Base-by-base conservation (phyloP, 2,329 filamentous ascomycete genomes). In the Aspergillus oerlinghausenensis region DNA sequence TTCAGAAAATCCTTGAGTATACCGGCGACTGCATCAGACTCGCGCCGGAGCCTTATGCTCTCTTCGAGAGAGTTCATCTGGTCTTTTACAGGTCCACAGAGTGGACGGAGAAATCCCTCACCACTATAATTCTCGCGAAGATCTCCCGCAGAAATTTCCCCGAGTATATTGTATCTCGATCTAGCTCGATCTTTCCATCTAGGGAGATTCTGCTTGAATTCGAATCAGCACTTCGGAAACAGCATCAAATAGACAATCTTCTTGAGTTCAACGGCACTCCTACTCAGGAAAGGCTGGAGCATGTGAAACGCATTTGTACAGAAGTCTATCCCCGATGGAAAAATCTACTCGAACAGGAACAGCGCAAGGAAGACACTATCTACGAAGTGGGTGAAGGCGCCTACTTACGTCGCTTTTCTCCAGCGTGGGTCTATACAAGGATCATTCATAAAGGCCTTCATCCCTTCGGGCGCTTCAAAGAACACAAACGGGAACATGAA, bases 21-120 rank as follows among this genome's bases (percentile, higher is more conserved):
- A 89, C 89, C 0, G 94, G 94, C 0, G 85, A 91, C 14, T 96
- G 92, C 62, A 87, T 97, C 59, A 83, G 93, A 40, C 82, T 99
- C 11, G 90, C 90, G 0, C 75, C 87, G 0, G 75, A 83, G 0
- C 82, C 87, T 0, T 83, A 92, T 60, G 90, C 87, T 66, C 82
- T 99, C 0, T 99, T 99, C 66, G 92, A 97, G 72, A 85, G 94
- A 26, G 92, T 97, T 0, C 94, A 97, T 75, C 78, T 99, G 2
- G 92, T 99, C 28, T 99, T 97, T 72, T 97, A 97, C 72, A 84
- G 93, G 57, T 97, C 92, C 9, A 95, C 91, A 0, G 90, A 96
- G 70, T 99, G 94, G 94, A 96, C 92, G 0, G 93, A 97, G 66
- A 97, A 96, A 72, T 97, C 93, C 1, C 78, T 99, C 14, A 97